A percentile compares a stretch with the other conserved stretches of the same genome.
Conservation (phyloP, 352 stramenopile species). For the Thalassiosira pacifica region DNA sequence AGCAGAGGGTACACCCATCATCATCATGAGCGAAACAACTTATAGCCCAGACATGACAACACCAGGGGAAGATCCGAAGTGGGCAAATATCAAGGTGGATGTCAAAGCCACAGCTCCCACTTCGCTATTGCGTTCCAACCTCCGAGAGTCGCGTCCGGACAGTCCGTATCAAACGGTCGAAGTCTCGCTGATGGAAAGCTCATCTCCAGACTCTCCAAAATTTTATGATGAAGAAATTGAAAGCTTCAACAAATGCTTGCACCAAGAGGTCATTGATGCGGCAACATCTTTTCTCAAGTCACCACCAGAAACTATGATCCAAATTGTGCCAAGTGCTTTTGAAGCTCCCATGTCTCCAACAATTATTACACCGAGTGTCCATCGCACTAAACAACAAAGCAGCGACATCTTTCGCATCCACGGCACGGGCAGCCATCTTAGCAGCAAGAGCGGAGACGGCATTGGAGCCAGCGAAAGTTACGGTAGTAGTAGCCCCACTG, state of each 20-base stretch:
- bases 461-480: background rate
- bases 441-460: slow-evolving; percentile 21
- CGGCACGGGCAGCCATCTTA: slow-evolving; percentile 29
- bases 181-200: background rate
- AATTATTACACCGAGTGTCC: slow-evolving; percentile 9
- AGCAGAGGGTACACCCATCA: background rate
- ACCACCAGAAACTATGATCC: background rate
- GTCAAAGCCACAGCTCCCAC: background rate
- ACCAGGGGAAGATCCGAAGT: slow-evolving; percentile 17
- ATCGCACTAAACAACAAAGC: slow-evolving; percentile 10
- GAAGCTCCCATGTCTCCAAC: background rate
- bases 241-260: background rate
- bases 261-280: too few relatives aligned
- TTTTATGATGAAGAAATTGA: background rate
- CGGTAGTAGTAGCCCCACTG: background rate
- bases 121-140: slow-evolving; percentile 21
- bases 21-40: slow-evolving; percentile 19
- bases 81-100: slow-evolving; percentile 27
- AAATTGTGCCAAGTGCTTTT: background rate
- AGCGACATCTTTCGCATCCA: slow-evolving; percentile 42
- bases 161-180: background rate
- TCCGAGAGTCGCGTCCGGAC: background rate
- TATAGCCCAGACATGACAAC: background rate
- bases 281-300: background rate
- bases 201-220: background rate